Evolutionary conservation across 768 basidiomycete species (phyloP).

Genomic region (Pholiota molesta): DNA sequence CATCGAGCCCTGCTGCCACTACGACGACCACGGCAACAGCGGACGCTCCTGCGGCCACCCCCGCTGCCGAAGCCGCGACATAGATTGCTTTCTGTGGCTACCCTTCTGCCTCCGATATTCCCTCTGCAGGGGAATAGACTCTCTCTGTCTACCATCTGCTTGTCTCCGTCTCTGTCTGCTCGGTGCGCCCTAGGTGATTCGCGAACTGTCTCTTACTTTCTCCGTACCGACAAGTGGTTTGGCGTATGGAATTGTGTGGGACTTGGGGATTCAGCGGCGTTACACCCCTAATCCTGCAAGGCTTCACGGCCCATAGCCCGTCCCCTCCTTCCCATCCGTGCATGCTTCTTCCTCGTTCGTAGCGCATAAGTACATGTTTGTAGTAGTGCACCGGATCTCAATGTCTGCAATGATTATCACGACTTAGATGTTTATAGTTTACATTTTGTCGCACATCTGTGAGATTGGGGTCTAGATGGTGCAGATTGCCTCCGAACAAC

Average conservation of each 20-base stretch:
- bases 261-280: not conserved
- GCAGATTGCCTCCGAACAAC: not conserved
- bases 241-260: not conserved
- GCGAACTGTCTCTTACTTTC: constrained; percentile 8
- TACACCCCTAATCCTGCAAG: not conserved
- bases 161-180: constrained; percentile 19
- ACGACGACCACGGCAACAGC: constrained; percentile 18
- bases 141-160: constrained; percentile 21
- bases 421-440: constrained; percentile 3
- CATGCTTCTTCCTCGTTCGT: constrained; percentile 12
- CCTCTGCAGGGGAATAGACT: not conserved
- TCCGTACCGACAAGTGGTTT: constrained; percentile 11
- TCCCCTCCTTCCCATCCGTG: constrained; percentile 6
- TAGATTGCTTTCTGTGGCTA: constrained; percentile 13
- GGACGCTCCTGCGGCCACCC: constrained; percentile 22
- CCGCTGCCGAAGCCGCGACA: constrained; percentile 22
- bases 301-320: constrained; percentile 4
- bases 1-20: constrained; percentile 31
- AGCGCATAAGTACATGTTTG: constrained; percentile 9
- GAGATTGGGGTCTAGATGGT: not conserved
- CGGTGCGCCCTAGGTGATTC: constrained; percentile 10
- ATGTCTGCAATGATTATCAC: constrained; percentile 9
- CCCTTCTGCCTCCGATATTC: not conserved
- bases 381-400: constrained; percentile 4
- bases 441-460: not conserved